Evolutionary conservation across 768 basidiomycete species (phyloP).

Genomic region (Boletellus emodensis): DNA sequence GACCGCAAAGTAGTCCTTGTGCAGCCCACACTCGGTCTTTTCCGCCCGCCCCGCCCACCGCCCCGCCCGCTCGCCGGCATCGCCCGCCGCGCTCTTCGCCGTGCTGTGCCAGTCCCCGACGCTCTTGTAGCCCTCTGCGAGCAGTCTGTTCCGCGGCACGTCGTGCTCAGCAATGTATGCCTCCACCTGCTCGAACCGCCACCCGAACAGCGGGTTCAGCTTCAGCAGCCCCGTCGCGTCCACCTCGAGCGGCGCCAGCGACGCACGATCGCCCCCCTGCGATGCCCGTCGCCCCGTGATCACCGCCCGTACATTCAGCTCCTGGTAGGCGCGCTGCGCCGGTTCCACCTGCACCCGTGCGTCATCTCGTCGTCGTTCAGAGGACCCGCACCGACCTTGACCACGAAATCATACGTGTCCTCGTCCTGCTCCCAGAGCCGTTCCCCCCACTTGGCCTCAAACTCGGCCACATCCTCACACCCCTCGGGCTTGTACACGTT

Average conservation of each 20-base stretch:
- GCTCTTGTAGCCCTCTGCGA: conserved; percentile 89
- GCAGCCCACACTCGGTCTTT: conserved; percentile 96
- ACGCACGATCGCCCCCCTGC: conserved; percentile 86
- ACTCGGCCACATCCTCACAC: conserved; percentile 63
- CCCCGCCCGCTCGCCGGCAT: conserved; percentile 77
- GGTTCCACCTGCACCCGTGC: conserved; percentile 75
- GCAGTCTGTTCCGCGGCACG: conserved; percentile 84
- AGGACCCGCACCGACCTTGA: conserved; percentile 61
- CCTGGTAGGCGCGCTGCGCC: conserved; percentile 79
- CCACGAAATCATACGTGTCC: conserved; percentile 80
- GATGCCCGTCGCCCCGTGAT: conserved; percentile 95
- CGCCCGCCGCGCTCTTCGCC: conserved; percentile 57
- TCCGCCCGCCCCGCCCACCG: conserved; percentile 81
- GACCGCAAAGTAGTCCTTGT: conserved; percentile 85
- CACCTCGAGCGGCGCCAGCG: conserved; percentile 81
- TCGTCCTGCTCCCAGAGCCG: conserved; percentile 88
- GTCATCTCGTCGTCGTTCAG: background rate
- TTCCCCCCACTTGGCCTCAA: conserved; percentile 76
- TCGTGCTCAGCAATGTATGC: conserved; percentile 74
- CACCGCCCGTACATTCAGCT: conserved; percentile 74
- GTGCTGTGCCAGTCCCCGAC: conserved; percentile 99
- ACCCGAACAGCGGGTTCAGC: conserved; percentile 88
- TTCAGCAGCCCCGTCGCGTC: conserved; percentile 89
- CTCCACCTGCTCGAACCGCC: conserved; percentile 82
- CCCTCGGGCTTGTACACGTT: conserved; percentile 77